phyloP scores from a whole-genome alignment of 163 green algal genomes.

The Scenedesmus sp. region DNA sequence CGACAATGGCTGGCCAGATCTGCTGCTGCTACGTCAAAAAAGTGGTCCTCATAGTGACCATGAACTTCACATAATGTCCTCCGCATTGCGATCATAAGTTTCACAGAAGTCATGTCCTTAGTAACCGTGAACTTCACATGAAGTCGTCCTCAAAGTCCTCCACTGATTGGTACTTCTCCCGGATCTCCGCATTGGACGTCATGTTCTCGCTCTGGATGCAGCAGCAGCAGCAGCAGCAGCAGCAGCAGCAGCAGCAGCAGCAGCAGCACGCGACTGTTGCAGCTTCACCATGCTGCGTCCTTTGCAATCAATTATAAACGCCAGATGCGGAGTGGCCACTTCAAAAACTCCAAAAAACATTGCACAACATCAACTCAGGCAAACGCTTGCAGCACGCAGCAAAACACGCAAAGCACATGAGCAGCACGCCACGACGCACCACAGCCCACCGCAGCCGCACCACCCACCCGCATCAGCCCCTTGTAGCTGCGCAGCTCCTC shows the following conservation, averaged over 20 bases:
- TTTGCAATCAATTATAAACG: background rate
- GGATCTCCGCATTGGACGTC: conserved; percentile 82
- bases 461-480: conserved; percentile 75
- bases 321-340: background rate
- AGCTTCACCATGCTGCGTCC: background rate
- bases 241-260: conserved; percentile 21
- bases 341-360: background rate
- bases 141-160: conserved; percentile 96
- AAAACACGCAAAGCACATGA: background rate
- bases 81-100: too few relatives aligned
- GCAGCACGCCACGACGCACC: background rate
- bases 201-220: conserved; percentile 86
- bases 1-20: too few relatives aligned
- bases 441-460: background rate
- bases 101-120: too few relatives aligned
- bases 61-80: too few relatives aligned
- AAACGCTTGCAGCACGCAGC: background rate
- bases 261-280: background rate
- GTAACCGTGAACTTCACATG: conserved; percentile 73
- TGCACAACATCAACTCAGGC: background rate
- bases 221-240: background rate
- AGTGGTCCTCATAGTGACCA: too few relatives aligned
- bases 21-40: too few relatives aligned
- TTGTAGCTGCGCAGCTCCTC: conserved; percentile 85
- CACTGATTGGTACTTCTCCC: conserved; percentile 80